These are phyloP conservation scores for Biancaea sappan DNA, from an alignment of 306 rosid species.

Conservation along the genomic window DNA sequence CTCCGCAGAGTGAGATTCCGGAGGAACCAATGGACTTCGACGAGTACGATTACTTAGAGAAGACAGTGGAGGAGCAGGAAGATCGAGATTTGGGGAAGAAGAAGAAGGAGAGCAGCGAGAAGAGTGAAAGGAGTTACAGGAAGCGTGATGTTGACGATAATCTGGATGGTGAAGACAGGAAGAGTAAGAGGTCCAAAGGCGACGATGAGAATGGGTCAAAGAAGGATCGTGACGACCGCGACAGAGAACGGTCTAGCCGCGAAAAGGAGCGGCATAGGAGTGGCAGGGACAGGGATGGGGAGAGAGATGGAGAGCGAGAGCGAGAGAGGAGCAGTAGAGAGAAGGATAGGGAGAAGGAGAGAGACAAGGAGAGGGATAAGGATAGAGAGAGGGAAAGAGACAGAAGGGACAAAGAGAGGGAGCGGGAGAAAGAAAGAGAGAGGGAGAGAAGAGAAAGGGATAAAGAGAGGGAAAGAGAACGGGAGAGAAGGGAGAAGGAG, in stretches of 20 bases:
- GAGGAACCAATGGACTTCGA: constrained; percentile 74
- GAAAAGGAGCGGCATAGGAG: constrained; percentile 54
- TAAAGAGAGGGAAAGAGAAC: constrained; percentile 28
- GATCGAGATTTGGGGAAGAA: constrained; percentile 60
- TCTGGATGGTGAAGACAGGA: constrained; percentile 52
- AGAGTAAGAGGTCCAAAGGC: constrained; percentile 58
- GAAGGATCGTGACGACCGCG: constrained; percentile 53
- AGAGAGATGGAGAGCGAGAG: constrained; percentile 49
- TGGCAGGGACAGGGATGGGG: constrained; percentile 47
- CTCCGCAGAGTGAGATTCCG: not conserved
- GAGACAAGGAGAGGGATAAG: constrained; percentile 34
- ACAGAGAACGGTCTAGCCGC: constrained; percentile 52
- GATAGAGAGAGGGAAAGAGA: constrained; percentile 33
- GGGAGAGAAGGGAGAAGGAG: constrained; percentile 38
- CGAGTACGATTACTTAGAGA: constrained; percentile 97
- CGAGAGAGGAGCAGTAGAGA: constrained; percentile 46
- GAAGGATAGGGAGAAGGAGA: constrained; percentile 53
- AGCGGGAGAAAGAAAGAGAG: constrained; percentile 38
- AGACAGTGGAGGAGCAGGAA: constrained; percentile 81
- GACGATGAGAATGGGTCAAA: constrained; percentile 76
- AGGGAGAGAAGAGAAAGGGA: constrained; percentile 14
- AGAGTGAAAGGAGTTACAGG: constrained; percentile 61
- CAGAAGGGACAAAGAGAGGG: constrained; percentile 34
- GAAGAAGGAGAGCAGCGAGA: constrained; percentile 59
- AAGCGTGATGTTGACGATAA: constrained; percentile 70